phyloP scores from a whole-genome alignment of 805 yeast species.

The Barnettozyma sucrosica region DNA sequence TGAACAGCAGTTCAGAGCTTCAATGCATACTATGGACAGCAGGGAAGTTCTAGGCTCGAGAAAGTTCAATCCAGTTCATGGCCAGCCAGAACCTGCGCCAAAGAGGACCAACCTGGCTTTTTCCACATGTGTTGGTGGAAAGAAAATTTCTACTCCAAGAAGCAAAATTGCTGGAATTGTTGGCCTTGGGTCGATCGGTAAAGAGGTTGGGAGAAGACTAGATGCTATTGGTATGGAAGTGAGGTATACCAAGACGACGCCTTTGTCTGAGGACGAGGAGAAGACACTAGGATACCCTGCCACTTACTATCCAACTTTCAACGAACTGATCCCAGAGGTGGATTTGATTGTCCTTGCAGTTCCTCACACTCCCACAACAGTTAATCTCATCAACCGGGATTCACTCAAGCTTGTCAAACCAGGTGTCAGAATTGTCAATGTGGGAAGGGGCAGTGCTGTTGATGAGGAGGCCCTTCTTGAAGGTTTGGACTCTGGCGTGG shows the following conservation, averaged over 20 bases:
- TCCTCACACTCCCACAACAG: constrained; percentile 58
- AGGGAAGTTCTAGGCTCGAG: constrained; percentile 35
- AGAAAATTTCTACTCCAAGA: constrained; percentile 44
- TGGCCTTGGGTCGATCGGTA: constrained; percentile 76
- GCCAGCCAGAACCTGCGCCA: constrained; percentile 25
- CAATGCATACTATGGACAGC: constrained; percentile 40
- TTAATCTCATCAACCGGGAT: constrained; percentile 44
- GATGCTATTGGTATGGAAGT: constrained; percentile 58
- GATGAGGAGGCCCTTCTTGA: constrained; percentile 60
- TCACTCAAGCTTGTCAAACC: constrained; percentile 42
- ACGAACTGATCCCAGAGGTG: constrained; percentile 33
- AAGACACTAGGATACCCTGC: constrained; percentile 41
- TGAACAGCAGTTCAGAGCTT: constrained; percentile 35
- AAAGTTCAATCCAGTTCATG: constrained; percentile 28
- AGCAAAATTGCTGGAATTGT: constrained; percentile 57
- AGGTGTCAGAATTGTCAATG: constrained; percentile 61
- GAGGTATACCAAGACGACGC: constrained; percentile 52
- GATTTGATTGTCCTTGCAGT: constrained; percentile 63
- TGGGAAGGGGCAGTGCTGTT: constrained; percentile 69
- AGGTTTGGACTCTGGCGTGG: constrained; percentile 54
- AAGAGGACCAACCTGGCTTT: constrained; percentile 34
- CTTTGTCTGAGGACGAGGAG: constrained; percentile 30
- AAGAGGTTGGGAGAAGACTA: constrained; percentile 52
- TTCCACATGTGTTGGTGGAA: constrained; percentile 41
- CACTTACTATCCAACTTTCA: constrained; percentile 40